Evolutionary conservation across 1,284 basidiomycete species (phyloP).

Genomic region (Calocybe gambosa): DNA sequence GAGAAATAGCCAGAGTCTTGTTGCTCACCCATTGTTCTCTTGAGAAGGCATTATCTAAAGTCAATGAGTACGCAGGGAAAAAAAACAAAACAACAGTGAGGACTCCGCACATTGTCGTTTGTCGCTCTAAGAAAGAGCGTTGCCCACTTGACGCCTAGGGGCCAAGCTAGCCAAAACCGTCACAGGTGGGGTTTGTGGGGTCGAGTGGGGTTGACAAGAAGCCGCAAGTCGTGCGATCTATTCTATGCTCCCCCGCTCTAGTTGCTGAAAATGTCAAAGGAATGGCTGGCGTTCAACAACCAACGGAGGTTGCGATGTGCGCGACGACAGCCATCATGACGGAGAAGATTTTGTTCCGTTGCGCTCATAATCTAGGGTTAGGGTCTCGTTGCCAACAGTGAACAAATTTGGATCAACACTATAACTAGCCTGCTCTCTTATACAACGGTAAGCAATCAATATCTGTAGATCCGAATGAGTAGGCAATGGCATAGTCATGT

Average conservation of each 20-base stretch:
- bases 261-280: not conserved
- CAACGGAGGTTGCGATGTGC: not conserved
- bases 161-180: not conserved
- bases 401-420: too few species aligned
- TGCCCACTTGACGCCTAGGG: not conserved
- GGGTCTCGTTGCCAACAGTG: slow-evolving; percentile 1
- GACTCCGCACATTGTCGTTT: not conserved
- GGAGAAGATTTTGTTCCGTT: not conserved
- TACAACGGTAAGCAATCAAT: too few species aligned
- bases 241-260: not conserved
- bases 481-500: too few species aligned
- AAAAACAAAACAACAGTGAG: too few species aligned
- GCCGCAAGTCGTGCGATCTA: too few species aligned
- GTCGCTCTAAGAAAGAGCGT: not conserved
- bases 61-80: not conserved
- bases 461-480: too few species aligned
- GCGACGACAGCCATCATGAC: not conserved
- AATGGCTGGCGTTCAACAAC: not conserved
- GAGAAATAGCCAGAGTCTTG: not conserved
- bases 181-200: slow-evolving; percentile 1
- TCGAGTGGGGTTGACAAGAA: not conserved
- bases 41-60: not conserved
- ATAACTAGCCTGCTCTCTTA: too few species aligned
- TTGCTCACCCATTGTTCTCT: slow-evolving; percentile 12
- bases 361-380: slow-evolving; percentile 10